phyloP scores from a whole-genome alignment of 305 asterid genomes.

The Solanum hybrid region DNA sequence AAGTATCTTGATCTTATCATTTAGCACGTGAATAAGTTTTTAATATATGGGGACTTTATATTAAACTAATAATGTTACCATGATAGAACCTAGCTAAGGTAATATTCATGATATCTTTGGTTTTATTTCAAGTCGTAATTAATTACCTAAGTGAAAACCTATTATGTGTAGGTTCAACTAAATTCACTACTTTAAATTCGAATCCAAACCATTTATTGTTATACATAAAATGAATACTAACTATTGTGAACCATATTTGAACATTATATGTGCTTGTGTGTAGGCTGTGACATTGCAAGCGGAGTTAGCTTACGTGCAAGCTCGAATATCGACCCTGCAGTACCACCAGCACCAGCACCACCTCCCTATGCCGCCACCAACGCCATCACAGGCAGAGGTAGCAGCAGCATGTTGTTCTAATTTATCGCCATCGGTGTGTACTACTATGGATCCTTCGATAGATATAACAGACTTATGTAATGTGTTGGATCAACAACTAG shows the following conservation, averaged over 20 bases:
- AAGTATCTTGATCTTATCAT: background rate
- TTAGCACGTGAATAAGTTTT: background rate
- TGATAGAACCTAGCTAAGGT: background rate
- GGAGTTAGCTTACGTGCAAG: conserved; percentile 66
- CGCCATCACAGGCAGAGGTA: background rate
- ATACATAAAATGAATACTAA: background rate
- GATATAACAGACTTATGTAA: conserved; percentile 31
- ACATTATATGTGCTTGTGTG: background rate
- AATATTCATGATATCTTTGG: background rate
- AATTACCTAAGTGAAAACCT: background rate
- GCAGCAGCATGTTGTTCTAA: background rate
- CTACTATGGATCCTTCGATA: background rate
- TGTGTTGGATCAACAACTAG: conserved; percentile 22
- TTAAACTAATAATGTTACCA: background rate
- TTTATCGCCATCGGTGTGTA: background rate
- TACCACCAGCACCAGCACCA: conserved; percentile 8
- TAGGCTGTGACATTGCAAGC: conserved; percentile 83
- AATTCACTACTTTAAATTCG: background rate
- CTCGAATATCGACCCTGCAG: conserved; percentile 61
- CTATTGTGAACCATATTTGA: background rate
- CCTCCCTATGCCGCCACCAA: background rate
- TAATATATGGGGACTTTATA: background rate
- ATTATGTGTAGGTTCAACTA: background rate
- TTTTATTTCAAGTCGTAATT: background rate
- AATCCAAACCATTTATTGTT: background rate